Evolutionary conservation across 1,284 basidiomycete species (phyloP).

Genomic region (Rhodotorula mucilaginosa): DNA sequence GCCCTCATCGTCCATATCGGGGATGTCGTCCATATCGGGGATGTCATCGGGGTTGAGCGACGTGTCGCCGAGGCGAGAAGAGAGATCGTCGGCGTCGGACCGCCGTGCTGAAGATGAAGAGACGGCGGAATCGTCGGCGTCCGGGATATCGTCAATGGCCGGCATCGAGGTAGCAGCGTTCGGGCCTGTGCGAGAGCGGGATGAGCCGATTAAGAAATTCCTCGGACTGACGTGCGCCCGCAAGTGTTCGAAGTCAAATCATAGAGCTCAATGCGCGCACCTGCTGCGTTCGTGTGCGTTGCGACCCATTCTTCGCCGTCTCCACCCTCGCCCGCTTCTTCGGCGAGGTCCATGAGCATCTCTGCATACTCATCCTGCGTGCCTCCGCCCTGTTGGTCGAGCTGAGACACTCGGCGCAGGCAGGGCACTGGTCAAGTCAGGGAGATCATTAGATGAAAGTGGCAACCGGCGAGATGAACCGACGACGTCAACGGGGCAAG

Average conservation of each 20-base stretch:
- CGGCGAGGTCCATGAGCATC: slow-evolving; percentile 63
- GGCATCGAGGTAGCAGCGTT: slow-evolving; percentile 20
- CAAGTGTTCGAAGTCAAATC: no score
- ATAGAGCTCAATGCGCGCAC: neutral
- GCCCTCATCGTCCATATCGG: slow-evolving; percentile 75
- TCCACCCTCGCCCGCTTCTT: slow-evolving; percentile 46
- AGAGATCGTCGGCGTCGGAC: neutral
- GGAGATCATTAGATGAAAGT: no score
- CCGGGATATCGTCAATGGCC: slow-evolving; percentile 77
- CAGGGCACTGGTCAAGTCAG: slow-evolving; percentile 65
- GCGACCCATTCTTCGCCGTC: slow-evolving; percentile 54
- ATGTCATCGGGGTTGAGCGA: slow-evolving; percentile 48
- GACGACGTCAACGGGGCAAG: neutral
- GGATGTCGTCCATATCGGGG: slow-evolving; percentile 80
- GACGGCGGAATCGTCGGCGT: slow-evolving; percentile 54
- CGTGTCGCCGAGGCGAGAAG: slow-evolving; percentile 19
- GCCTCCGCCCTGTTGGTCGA: slow-evolving; percentile 84
- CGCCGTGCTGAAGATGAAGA: neutral
- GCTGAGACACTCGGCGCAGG: slow-evolving; percentile 80
- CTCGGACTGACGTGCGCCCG: no score
- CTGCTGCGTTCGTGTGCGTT: slow-evolving; percentile 47
- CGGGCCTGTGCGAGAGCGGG: slow-evolving; percentile 9
- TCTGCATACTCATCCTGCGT: slow-evolving; percentile 87
- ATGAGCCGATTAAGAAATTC: no score
- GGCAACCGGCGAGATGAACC: no score